Evolutionary conservation across 352 stramenopile species (phyloP).

Genomic region (Paralagenidium karlingii): DNA sequence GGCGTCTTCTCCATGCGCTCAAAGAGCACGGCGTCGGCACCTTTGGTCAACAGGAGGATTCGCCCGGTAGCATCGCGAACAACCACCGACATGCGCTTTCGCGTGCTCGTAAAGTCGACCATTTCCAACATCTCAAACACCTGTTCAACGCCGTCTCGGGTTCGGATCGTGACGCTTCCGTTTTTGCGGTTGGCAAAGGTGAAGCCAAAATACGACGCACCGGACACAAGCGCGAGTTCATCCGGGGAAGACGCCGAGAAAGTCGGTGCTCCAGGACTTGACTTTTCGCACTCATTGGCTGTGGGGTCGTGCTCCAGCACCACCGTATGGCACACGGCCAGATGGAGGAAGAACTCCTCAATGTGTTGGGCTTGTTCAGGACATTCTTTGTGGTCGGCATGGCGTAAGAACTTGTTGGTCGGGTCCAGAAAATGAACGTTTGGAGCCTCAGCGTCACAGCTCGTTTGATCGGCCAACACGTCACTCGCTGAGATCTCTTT

Average conservation of each 20-base stretch:
- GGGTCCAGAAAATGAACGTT: constrained; percentile 80
- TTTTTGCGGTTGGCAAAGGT: constrained; percentile 55
- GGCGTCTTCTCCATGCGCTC: constrained; percentile 22
- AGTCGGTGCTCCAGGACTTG: constrained; percentile 15
- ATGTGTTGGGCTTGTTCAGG: constrained; percentile 53
- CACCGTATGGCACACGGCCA: constrained; percentile 79
- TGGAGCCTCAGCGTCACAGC: constrained; percentile 31
- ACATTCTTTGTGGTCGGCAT: constrained; percentile 26
- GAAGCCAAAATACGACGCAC: constrained; percentile 73
- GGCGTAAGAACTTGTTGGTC: constrained; percentile 37
- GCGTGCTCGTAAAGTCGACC: constrained; percentile 97
- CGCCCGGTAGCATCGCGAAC: constrained; percentile 63
- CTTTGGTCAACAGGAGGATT: constrained; percentile 70
- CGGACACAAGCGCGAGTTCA: constrained; percentile 68
- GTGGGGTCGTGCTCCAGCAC: constrained; percentile 47
- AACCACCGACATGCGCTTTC: constrained; percentile 98
- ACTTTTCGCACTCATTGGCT: constrained; percentile 3
- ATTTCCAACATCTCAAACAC: constrained; percentile 88
- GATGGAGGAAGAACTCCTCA: constrained; percentile 66
- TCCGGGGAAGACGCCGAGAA: constrained; percentile 77
- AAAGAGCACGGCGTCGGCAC: constrained; percentile 76
- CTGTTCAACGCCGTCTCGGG: constrained; percentile 11
- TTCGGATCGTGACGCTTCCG: constrained; percentile 34
- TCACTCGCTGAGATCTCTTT: constrained; percentile 70
- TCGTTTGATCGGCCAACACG: constrained; percentile 50